phyloP scores from a whole-genome alignment of 805 yeast genomes.

The Myxozyma sirexii region DNA sequence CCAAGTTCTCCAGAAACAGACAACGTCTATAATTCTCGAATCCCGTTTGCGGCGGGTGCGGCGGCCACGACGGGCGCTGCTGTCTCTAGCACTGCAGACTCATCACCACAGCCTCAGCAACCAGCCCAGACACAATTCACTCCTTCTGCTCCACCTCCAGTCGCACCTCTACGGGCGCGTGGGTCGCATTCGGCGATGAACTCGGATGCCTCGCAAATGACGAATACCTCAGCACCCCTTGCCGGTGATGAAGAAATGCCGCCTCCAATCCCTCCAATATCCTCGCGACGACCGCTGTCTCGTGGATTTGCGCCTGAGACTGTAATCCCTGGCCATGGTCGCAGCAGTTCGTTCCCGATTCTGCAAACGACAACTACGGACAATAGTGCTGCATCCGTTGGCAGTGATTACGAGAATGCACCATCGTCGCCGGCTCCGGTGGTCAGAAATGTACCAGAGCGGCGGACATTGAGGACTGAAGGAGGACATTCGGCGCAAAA shows the following conservation, averaged over 20 bases:
- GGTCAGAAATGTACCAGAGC: slow-evolving; percentile 8
- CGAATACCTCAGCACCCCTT: background rate
- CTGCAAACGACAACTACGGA: background rate
- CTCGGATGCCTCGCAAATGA: slow-evolving; percentile 4
- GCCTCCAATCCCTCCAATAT: slow-evolving; percentile 25
- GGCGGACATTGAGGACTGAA: background rate
- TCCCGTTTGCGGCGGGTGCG: background rate
- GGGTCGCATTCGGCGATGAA: background rate
- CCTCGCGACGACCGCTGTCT: slow-evolving; percentile 18
- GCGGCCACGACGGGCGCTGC: background rate
- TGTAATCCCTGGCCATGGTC: background rate
- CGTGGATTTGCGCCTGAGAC: background rate
- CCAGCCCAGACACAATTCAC: background rate
- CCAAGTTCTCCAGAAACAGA: slow-evolving; percentile 16
- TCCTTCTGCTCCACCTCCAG: background rate
- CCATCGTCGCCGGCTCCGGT: background rate
- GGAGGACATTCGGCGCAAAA: background rate
- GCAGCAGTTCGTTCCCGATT: slow-evolving; percentile 6
- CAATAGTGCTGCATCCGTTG: background rate
- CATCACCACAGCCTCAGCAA: background rate
- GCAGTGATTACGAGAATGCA: background rate
- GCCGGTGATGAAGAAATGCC: background rate
- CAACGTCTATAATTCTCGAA: background rate
- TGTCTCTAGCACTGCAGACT: background rate
- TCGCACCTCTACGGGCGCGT: background rate